Evolutionary conservation across 106 monocot species (phyloP).

Genomic region (Ottelia alismoides): DNA sequence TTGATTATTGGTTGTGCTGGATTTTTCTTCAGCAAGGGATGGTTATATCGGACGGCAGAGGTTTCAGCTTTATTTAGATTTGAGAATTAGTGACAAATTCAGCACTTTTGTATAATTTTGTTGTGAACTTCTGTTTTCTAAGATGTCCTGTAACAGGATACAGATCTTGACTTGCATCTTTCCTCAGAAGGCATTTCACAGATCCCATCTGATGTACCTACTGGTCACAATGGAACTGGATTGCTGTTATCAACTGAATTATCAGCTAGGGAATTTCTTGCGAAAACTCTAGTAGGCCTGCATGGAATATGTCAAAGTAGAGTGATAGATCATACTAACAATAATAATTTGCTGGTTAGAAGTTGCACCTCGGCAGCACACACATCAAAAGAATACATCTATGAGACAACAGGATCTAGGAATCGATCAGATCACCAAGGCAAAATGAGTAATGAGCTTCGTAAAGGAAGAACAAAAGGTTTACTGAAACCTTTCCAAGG

Average conservation of each 20-base stretch:
- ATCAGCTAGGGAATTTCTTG: background rate
- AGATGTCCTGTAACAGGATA: slow-evolving; percentile 21
- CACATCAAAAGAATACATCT: too few species aligned
- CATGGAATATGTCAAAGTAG: too few species aligned
- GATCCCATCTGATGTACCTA: slow-evolving; percentile 10
- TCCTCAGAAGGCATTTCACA: slow-evolving; percentile 30
- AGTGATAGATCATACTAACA: too few species aligned
- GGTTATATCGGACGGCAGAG: too few species aligned
- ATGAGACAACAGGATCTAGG: too few species aligned
- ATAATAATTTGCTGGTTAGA: too few species aligned
- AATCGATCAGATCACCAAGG: too few species aligned
- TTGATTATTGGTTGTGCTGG: background rate
- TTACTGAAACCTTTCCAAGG: too few species aligned
- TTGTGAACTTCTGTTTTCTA: background rate
- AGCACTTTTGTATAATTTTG: background rate
- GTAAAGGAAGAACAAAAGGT: background rate
- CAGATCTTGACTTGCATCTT: slow-evolving; percentile 41
- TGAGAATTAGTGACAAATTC: too few species aligned
- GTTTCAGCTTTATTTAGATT: too few species aligned
- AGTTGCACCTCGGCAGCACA: too few species aligned
- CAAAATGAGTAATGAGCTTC: slow-evolving; percentile 9
- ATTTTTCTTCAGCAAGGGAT: too few species aligned
- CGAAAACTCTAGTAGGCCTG: slow-evolving; percentile 6
- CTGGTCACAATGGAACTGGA: slow-evolving; percentile 1
- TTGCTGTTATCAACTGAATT: slow-evolving; percentile 8